Base-by-base conservation (phyloP, 192 early-diverging fungal species). In the Backusella australiensis region DNA sequence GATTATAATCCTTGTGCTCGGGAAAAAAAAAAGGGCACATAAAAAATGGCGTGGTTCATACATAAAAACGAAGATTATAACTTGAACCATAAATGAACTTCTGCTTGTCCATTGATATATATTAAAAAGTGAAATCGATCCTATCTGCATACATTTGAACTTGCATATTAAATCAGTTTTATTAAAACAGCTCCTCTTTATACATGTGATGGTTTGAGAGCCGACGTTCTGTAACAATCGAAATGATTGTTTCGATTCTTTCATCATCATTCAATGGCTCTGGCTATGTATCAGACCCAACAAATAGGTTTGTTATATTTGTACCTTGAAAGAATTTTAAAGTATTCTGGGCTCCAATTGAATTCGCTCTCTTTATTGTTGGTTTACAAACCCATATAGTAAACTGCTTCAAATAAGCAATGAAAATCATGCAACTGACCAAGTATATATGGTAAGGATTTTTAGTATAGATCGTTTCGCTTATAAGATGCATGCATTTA, bases 111-210 rank as follows among this genome's bases (percentile, higher is more conserved):
- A 53, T 21, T 19, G 46, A 52, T 6, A 52, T 5, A 49, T 19
- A 52, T 19, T 53, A 53, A 53, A 52, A 19, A 39, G 38, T 15
- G 42, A 44, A 44, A 44, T 44, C 53, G 21, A 56, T 56, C 9
- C 53, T 21, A 56, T 44, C 42, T 56, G 53, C 53, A 56, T 56
- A 56, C 19, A 56, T 56, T 21, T 56, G 53, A 21, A 56, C 53
- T 56, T 56, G 53, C 53, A 56, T 56, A 56, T 56, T 56, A 56
- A 56, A 56, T 21, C 19, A 53, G n/a, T 53, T 53, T 53, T 53
- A 53, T 53, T 53, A 53, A 53, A 53, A 8, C n/a, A 53, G 2
- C 19, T 21, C n/a, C 52, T 53, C 52, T 53, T 53, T 21, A 6
- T n/a, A 53, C 52, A 53, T 53, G n/a, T 53, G 52, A n/a, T 23